Evolutionary conservation across 2,329 filamentous ascomycete genomes (phyloP), one percentile per base, ranked within the genome.

Genomic region (Parascedosporium putredinis): DNA sequence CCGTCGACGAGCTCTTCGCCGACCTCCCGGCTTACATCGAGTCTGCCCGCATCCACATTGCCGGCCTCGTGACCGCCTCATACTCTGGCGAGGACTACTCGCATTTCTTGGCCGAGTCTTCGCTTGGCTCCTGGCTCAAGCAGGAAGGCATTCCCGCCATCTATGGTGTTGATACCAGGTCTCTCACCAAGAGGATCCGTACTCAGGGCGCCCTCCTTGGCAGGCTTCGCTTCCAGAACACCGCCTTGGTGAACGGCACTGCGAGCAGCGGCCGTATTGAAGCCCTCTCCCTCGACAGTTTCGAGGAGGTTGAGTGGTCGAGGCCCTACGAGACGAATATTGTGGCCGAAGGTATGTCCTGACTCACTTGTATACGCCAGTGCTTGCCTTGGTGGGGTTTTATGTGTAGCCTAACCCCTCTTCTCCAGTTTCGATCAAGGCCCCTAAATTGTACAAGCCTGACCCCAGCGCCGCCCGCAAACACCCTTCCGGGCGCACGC

Each of bases 131-230:
- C 65, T 98, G 93, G 93, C 78, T 98, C 61, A 95, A 96, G 73
- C 89, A 97, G 70, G 87, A 97, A 68, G 87, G 83, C 53, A 78
- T 98, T 50, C 93, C 93, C 36, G 93, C 90, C 60, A 89, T 98
- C 67, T 93, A 93, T 63, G 93, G 89, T 52, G 84, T 98, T 53
- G 93, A 98, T 70, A 98, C 93, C 42, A 78, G 93, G 64, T 84
- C 87, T 50, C 72, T 98, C 65, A 98, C 93, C 47, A 96, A 97
- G 77, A 85, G 84, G 63, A 95, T 98, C 58, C 81, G 93, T 59
- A 78, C 95, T 61, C 83, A 95, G 67, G 93, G 93, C 63, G 95
- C 89, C 73, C 95, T 97, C 88, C 82, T 97, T 47, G 93, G 91
- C 54, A 86, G 88, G 57, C 79, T 98, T 76, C 75, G 93, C 55